Conservation (phyloP, 2,329 filamentous ascomycete genomes). For the Aspergillus aculeatinus region DNA sequence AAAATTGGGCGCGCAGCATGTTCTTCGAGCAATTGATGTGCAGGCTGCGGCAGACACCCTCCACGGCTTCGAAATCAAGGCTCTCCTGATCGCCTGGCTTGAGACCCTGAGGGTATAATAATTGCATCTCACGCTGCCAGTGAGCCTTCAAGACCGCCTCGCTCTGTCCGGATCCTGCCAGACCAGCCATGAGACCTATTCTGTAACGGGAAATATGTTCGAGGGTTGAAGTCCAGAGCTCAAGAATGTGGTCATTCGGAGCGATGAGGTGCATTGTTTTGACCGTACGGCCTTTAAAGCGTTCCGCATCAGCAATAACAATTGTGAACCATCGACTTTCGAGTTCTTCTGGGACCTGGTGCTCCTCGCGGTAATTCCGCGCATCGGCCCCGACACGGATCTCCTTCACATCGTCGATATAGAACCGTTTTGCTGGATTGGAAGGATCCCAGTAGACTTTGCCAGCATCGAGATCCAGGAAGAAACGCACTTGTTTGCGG, state of each 20-base stretch:
- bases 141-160: conserved; percentile 78
- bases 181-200: conserved; percentile 83
- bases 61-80: conserved; percentile 75
- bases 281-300: conserved; percentile 65
- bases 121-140: conserved; percentile 82
- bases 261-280: conserved; percentile 89
- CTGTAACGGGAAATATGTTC: conserved; percentile 82
- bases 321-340: conserved; percentile 85
- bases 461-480: conserved; percentile 77
- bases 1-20: conserved; percentile 72
- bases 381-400: conserved; percentile 82
- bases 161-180: conserved; percentile 73
- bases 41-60: conserved; percentile 80
- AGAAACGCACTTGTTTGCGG: conserved; percentile 69
- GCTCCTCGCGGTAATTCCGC: conserved; percentile 84
- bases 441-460: conserved; percentile 85
- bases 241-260: conserved; percentile 67
- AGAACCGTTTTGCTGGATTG: conserved; percentile 78
- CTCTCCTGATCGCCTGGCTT: conserved; percentile 61
- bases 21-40: conserved; percentile 86
- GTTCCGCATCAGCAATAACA: conserved; percentile 76
- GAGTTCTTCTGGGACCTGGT: conserved; percentile 64
- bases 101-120: conserved; percentile 53
- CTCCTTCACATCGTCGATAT: conserved; percentile 93
- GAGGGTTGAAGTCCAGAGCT: conserved; percentile 79